A percentile compares a stretch with the other conserved stretches of the same genome.
Evolutionary conservation across 2,329 filamentous ascomycete species (phyloP).

Genomic region (Fusarium sp.): DNA sequence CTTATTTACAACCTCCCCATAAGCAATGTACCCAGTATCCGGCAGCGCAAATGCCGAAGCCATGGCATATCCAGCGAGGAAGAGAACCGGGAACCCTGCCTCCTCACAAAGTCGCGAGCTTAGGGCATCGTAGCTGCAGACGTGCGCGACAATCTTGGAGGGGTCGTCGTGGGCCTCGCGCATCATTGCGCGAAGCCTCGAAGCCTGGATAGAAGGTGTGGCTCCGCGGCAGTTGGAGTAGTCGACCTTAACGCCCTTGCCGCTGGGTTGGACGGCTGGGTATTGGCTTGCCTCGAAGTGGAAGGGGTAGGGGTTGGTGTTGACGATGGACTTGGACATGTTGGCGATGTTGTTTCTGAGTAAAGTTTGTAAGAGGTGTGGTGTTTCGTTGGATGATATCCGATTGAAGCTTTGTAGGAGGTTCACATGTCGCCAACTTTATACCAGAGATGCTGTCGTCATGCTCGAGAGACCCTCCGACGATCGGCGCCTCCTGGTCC

Average conservation of each 20-base stretch:
- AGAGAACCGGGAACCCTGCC: slow-evolving; percentile 59
- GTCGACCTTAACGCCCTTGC: slow-evolving; percentile 8
- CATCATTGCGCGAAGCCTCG: slow-evolving; percentile 53
- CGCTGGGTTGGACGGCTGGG: slow-evolving; percentile 3
- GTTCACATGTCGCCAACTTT: not conserved
- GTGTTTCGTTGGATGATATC: not conserved
- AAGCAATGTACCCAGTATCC: slow-evolving; percentile 62
- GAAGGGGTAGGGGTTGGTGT: slow-evolving; percentile 19
- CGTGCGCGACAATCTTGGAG: slow-evolving; percentile 57
- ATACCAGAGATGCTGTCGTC: not conserved
- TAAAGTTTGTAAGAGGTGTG: not conserved
- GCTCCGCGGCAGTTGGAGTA: slow-evolving; percentile 50
- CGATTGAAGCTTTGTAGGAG: not conserved
- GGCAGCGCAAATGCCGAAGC: slow-evolving; percentile 56
- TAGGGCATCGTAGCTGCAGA: slow-evolving; percentile 58
- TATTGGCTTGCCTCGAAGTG: slow-evolving; percentile 17
- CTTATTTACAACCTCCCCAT: slow-evolving; percentile 58
- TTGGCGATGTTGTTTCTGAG: not conserved
- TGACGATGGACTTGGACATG: slow-evolving; percentile 30
- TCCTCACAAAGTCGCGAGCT: slow-evolving; percentile 58
- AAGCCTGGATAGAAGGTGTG: slow-evolving; percentile 54
- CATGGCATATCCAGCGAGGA: slow-evolving; percentile 57
- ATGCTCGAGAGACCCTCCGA: not conserved
- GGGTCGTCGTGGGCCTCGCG: slow-evolving; percentile 54
- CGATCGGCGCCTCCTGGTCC: not conserved